Percentiles rank a stretch among this genome's conserved stretches.
These are phyloP conservation scores for Beauveria varroae DNA, from an alignment of 2,329 filamentous ascomycete genomes.

Conservation along the genomic window DNA sequence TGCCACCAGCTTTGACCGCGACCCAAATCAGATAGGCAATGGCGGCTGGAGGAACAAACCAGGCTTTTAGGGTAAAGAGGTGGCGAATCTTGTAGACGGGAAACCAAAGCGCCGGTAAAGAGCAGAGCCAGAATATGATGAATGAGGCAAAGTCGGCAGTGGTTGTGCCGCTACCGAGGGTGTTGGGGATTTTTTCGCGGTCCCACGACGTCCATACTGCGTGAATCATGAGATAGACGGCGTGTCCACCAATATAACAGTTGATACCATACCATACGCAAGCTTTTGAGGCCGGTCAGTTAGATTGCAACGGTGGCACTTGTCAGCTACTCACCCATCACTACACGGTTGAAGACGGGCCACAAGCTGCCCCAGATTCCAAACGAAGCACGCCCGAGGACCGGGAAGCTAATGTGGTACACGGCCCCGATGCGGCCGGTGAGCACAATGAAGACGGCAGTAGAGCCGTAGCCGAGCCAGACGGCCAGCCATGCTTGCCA, in stretches of 20 bases:
- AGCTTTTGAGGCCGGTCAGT: slow-evolving; percentile 32
- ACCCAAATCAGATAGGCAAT: slow-evolving; percentile 85
- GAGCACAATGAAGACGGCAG: slow-evolving; percentile 65
- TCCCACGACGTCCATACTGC: slow-evolving; percentile 71
- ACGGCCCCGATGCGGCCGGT: slow-evolving; percentile 79
- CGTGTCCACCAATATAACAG: slow-evolving; percentile 75
- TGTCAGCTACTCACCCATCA: slow-evolving; percentile 46
- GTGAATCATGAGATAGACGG: slow-evolving; percentile 82
- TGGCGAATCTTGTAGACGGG: slow-evolving; percentile 84
- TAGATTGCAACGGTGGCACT: not conserved
- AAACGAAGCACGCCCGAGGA: slow-evolving; percentile 69
- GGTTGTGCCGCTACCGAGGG: slow-evolving; percentile 42
- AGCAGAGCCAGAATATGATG: slow-evolving; percentile 78
- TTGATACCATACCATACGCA: slow-evolving; percentile 88
- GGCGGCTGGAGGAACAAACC: slow-evolving; percentile 72
- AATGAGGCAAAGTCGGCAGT: slow-evolving; percentile 74
- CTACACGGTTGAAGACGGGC: slow-evolving; percentile 85
- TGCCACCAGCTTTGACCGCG: slow-evolving; percentile 69
- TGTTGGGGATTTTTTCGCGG: slow-evolving; percentile 51
- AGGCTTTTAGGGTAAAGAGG: slow-evolving; percentile 84
- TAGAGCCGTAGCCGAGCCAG: slow-evolving; percentile 76
- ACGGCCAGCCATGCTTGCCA: slow-evolving; percentile 87
- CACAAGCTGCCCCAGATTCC: slow-evolving; percentile 85
- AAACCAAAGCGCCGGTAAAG: slow-evolving; percentile 80
- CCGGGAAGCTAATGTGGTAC: slow-evolving; percentile 86